A percentile compares a stretch with the other conserved stretches of the same genome.
Evolutionary conservation across 176 grass and related monocot species (phyloP).

Genomic region (Eleusine indica): DNA sequence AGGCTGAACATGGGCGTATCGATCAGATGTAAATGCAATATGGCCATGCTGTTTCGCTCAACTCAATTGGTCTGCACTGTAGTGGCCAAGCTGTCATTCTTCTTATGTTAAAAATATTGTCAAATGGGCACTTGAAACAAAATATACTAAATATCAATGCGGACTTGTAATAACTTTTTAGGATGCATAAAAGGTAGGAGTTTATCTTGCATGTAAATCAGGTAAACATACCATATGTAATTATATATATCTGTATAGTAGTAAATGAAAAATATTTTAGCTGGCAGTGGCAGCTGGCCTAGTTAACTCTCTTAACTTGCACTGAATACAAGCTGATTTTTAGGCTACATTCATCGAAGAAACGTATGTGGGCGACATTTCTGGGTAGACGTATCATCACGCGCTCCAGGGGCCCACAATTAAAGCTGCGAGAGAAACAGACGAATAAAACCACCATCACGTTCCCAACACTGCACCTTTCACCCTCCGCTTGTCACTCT

Average conservation of each 20-base stretch:
- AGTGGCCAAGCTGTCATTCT: background rate
- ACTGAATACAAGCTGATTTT: background rate
- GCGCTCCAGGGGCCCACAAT: background rate
- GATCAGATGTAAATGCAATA: too few species aligned
- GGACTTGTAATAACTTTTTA: background rate
- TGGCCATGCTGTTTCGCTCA: background rate
- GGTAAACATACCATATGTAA: too few species aligned
- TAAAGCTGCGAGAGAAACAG: background rate
- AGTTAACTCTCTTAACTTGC: background rate
- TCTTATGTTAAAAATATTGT: background rate
- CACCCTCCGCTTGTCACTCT: conserved; percentile 14
- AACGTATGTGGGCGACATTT: background rate
- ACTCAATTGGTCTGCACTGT: background rate
- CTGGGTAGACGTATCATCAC: background rate
- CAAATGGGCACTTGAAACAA: background rate
- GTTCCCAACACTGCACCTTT: background rate
- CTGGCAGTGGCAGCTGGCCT: background rate
- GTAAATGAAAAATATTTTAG: background rate
- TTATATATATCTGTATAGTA: too few species aligned
- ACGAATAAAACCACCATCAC: conserved; percentile 27
- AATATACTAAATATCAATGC: background rate
- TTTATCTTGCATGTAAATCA: too few species aligned
- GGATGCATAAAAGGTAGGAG: background rate
- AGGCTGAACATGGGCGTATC: too few species aligned
- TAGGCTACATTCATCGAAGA: background rate